Percentiles rank a stretch among this genome's conserved stretches.
Conservation (phyloP, 2,329 filamentous ascomycete genomes). For the Colletotrichum sidae region DNA sequence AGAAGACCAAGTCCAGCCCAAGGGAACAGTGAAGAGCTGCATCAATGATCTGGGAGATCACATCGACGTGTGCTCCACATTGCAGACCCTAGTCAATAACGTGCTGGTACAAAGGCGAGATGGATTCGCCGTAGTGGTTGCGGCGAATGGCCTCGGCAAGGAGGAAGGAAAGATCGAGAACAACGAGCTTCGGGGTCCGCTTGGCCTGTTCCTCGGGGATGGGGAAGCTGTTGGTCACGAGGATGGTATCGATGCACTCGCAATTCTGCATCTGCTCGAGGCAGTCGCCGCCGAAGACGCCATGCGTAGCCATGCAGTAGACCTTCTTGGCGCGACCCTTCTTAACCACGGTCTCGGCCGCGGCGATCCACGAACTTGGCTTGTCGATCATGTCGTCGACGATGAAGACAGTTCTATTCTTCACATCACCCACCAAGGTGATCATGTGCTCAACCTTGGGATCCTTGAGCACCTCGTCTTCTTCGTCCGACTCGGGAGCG, state of each 20-base stretch:
- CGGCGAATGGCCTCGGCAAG: conserved; percentile 92
- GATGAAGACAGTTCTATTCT: conserved; percentile 88
- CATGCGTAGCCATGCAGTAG: conserved; percentile 97
- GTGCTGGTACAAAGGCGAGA: conserved; percentile 77
- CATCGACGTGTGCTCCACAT: conserved; percentile 41
- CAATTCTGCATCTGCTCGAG: conserved; percentile 91
- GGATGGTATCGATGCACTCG: conserved; percentile 91
- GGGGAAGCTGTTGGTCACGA: conserved; percentile 98
- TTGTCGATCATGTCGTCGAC: conserved; percentile 99
- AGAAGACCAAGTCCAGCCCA: conserved; percentile 13
- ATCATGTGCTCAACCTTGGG: conserved; percentile 92
- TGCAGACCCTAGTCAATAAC: conserved; percentile 59
- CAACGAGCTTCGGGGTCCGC: conserved; percentile 83
- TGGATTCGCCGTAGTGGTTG: conserved; percentile 95
- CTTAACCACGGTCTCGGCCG: conserved; percentile 96
- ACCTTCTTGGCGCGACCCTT: conserved; percentile 91
- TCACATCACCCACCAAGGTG: conserved; percentile 95
- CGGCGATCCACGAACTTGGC: conserved; percentile 95
- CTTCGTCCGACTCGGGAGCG: conserved; percentile 86
- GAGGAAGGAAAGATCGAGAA: conserved; percentile 89
- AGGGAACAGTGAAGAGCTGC: too few species aligned
- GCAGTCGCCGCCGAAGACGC: conserved; percentile 90
- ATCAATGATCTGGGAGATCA: conserved; percentile 31
- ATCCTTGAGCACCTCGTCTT: conserved; percentile 88
- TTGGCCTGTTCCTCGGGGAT: conserved; percentile 80